Evolutionary conservation across 352 stramenopile species (phyloP).

Genomic region (Saprolegnia parasitica): DNA sequence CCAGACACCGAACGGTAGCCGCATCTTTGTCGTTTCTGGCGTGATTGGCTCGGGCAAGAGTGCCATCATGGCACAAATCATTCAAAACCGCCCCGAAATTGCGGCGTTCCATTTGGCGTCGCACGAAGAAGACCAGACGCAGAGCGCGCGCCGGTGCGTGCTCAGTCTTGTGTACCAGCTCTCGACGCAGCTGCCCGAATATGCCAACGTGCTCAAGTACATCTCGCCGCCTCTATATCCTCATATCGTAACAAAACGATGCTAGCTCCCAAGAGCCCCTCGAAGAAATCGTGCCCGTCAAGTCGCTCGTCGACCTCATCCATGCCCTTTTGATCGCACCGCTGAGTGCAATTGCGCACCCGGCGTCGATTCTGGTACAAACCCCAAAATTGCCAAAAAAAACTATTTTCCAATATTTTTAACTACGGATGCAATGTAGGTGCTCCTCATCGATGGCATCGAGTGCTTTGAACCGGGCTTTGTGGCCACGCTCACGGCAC

Average conservation of each 20-base stretch:
- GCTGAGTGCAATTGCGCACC: conserved; percentile 52
- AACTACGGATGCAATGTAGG: conserved; percentile 44
- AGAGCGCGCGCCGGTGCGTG: conserved; percentile 52
- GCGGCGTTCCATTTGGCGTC: conserved; percentile 65
- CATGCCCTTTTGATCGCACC: conserved; percentile 49
- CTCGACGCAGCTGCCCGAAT: conserved; percentile 65
- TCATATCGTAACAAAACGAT: too few species aligned
- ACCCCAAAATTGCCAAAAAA: background rate
- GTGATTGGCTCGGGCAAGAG: conserved; percentile 66
- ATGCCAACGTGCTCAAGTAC: conserved; percentile 59
- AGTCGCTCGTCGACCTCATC: conserved; percentile 51
- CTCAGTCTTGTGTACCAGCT: conserved; percentile 67
- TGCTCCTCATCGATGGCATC: conserved; percentile 61
- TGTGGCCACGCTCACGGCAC: conserved; percentile 46
- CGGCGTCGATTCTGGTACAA: conserved; percentile 25
- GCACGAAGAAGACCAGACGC: conserved; percentile 68
- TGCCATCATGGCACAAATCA: conserved; percentile 53
- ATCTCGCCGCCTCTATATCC: conserved; percentile 3
- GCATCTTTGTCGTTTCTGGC: conserved; percentile 63
- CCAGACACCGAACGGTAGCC: conserved; percentile 27
- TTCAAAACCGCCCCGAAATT: conserved; percentile 63
- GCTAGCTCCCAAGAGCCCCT: conserved; percentile 40
- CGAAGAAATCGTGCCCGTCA: conserved; percentile 65
- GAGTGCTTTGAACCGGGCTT: conserved; percentile 35
- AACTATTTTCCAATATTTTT: background rate